Evolutionary conservation across 2,329 filamentous ascomycete species (phyloP).

Genomic region (Grosmannia clavigera): DNA sequence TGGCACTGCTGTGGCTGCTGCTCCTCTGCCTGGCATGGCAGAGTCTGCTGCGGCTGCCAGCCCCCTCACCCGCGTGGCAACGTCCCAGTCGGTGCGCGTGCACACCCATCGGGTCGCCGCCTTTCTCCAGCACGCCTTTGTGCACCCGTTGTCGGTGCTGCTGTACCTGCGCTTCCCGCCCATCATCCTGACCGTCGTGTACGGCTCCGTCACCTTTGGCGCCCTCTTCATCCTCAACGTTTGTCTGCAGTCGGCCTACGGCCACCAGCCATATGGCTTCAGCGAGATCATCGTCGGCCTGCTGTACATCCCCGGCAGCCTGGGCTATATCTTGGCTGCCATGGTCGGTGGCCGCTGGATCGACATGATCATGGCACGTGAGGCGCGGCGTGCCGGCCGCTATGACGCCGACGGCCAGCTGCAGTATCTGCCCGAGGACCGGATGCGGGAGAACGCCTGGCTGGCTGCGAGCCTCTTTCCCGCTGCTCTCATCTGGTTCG

Average conservation of each 20-base stretch:
- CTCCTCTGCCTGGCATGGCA: background rate
- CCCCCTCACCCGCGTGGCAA: conserved; percentile 39
- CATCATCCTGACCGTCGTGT: conserved; percentile 60
- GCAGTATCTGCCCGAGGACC: conserved; percentile 63
- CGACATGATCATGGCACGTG: conserved; percentile 67
- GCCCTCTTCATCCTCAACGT: conserved; percentile 69
- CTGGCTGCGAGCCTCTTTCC: conserved; percentile 61
- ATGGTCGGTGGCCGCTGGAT: conserved; percentile 65
- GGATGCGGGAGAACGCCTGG: conserved; percentile 75
- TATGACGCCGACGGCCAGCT: conserved; percentile 55
- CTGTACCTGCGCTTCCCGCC: conserved; percentile 62
- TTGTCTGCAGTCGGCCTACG: conserved; percentile 59
- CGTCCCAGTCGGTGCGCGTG: conserved; percentile 42
- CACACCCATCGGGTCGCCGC: conserved; percentile 41
- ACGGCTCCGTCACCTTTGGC: conserved; percentile 63
- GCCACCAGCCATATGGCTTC: conserved; percentile 54
- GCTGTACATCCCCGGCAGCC: conserved; percentile 62
- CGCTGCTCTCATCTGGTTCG: conserved; percentile 58
- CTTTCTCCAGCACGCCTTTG: conserved; percentile 45
- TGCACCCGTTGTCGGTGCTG: conserved; percentile 63
- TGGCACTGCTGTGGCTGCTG: background rate
- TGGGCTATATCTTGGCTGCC: conserved; percentile 60
- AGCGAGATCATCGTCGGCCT: conserved; percentile 57
- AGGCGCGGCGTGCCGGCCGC: conserved; percentile 56
- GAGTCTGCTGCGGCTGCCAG: background rate